Evolutionary conservation across 2,329 filamentous ascomycete species (phyloP).

Genomic region (Fusarium tuaranense): DNA sequence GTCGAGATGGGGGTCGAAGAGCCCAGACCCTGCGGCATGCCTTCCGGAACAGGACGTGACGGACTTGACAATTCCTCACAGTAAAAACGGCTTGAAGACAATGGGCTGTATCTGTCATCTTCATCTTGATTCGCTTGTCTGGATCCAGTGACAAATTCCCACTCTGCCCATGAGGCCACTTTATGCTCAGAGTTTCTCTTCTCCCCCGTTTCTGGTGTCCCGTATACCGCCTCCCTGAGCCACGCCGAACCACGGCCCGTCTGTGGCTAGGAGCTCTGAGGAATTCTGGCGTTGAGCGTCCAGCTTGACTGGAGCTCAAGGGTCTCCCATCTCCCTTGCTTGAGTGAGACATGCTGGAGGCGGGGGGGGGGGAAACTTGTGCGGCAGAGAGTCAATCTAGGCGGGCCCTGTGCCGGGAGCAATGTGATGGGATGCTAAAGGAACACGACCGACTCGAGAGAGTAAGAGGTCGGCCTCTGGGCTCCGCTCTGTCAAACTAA

Average conservation of each 20-base stretch:
- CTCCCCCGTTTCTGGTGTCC: background rate
- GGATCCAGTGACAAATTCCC: background rate
- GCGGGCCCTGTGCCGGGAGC: background rate
- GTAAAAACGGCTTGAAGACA: background rate
- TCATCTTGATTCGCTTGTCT: background rate
- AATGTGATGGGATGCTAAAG: background rate
- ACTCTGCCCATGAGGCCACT: background rate
- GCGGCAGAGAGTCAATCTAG: background rate
- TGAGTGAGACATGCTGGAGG: background rate
- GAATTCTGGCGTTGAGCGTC: background rate
- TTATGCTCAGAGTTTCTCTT: conserved; percentile 6
- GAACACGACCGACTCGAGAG: background rate
- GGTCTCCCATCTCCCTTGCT: background rate
- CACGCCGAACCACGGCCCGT: conserved; percentile 3
- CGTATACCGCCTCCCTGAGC: conserved; percentile 6
- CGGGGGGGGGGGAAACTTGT: too few relatives aligned
- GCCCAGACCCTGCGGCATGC: background rate
- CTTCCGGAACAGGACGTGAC: background rate
- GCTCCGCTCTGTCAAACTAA: background rate
- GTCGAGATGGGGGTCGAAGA: background rate
- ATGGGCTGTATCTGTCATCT: background rate
- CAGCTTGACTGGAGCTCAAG: background rate
- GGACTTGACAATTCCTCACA: background rate
- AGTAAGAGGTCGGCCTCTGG: background rate
- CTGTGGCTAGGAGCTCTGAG: background rate